phyloP scores from a whole-genome alignment of 305 asterid genomes.

The Plantago coronopus region DNA sequence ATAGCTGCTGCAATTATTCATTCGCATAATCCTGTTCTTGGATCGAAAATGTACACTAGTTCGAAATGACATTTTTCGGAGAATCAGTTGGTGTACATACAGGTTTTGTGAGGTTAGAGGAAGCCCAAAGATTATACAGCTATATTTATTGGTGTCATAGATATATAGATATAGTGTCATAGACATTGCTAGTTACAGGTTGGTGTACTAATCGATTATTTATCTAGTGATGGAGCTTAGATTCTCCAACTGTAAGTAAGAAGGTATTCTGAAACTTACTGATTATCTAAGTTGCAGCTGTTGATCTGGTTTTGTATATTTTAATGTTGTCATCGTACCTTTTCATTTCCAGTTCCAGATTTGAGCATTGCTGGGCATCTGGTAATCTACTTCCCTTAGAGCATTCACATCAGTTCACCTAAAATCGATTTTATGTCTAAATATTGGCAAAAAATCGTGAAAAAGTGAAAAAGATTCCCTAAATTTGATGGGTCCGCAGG shows the following conservation, averaged over 20 bases:
- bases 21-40: conserved; percentile 47
- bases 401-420: too few species aligned
- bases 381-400: too few species aligned
- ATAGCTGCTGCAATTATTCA: conserved; percentile 78
- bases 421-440: too few species aligned
- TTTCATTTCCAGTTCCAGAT: too few species aligned
- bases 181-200: conserved; percentile 2
- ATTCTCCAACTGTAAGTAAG: conserved; percentile 3
- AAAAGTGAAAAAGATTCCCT: too few species aligned
- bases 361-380: too few species aligned
- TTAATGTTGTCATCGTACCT: too few species aligned
- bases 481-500: too few species aligned
- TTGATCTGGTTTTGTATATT: too few species aligned
- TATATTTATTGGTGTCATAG: background rate
- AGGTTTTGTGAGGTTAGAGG: conserved; percentile 6
- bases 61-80: conserved; percentile 25
- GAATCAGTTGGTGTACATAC: conserved; percentile 22
- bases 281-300: too few species aligned
- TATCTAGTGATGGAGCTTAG: background rate
- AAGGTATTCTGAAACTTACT: background rate
- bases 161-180: too few species aligned
- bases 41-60: conserved; percentile 49
- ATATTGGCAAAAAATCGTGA: too few species aligned
- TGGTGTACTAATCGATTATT: background rate
- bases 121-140: background rate